Conservation (phyloP, 139 green algal species). For the Chlamydomonas eustigma region DNA sequence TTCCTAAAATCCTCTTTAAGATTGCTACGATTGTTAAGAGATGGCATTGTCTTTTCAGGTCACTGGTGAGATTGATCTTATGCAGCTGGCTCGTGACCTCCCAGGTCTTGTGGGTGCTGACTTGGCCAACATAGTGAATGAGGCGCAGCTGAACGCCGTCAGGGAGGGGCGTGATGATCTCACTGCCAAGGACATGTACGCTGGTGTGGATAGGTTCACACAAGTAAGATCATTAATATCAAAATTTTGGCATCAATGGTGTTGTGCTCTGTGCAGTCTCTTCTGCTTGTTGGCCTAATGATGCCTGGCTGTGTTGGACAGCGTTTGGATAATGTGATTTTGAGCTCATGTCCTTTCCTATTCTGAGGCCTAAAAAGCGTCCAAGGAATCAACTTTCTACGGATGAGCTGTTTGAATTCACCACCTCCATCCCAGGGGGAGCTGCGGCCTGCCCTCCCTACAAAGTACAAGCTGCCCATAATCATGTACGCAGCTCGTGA, state of each 20-base stretch:
- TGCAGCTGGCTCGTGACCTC: constrained; percentile 85
- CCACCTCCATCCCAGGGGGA: constrained; percentile 49
- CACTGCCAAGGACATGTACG: constrained; percentile 68
- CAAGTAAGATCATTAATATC: constrained; percentile 33
- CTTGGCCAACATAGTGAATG: constrained; percentile 94
- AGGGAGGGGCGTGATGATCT: constrained; percentile 7
- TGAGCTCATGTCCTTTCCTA: no score
- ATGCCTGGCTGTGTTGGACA: no score
- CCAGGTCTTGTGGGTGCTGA: constrained; percentile 87
- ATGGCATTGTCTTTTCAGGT: constrained; percentile 29
- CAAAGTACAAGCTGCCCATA: constrained; percentile 31
- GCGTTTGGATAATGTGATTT: no score
- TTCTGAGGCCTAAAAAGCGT: no score
- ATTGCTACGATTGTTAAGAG: no score
- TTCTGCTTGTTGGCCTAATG: no score
- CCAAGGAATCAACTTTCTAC: no score
- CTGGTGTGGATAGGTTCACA: constrained; percentile 76
- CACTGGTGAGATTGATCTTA: constrained; percentile 74
- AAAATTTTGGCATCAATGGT: background rate
- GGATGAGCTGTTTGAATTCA: background rate
- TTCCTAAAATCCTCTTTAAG: no score
- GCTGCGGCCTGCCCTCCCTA: constrained; percentile 56
- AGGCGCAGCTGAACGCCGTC: constrained; percentile 73
- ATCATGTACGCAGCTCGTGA: constrained; percentile 7
- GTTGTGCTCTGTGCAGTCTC: no score